A percentile compares a stretch with the other conserved stretches of the same genome.
phyloP scores from a whole-genome alignment of 441 rosid species.

The California macrophylla region DNA sequence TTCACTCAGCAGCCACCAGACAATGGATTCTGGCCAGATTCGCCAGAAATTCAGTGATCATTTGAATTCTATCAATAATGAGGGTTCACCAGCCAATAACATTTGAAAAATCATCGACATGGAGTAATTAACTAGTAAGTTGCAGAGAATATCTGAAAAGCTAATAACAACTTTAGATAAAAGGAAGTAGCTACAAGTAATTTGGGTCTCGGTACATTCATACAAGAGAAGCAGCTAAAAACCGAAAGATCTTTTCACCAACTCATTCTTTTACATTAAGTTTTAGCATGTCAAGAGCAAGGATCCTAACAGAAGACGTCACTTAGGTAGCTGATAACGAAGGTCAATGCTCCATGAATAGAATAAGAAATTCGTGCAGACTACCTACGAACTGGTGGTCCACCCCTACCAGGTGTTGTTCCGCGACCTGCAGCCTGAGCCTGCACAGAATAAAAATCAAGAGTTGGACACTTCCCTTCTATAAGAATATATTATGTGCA shows the following conservation, averaged over 20 bases:
- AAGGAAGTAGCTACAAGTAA: background rate
- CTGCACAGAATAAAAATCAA: constrained; percentile 26
- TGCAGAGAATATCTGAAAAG: too few species aligned
- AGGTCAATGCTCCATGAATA: constrained; percentile 3
- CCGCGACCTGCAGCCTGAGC: constrained; percentile 78
- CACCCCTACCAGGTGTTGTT: constrained; percentile 63
- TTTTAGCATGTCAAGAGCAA: constrained; percentile 7
- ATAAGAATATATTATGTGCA: constrained; percentile 6
- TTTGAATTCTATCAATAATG: too few species aligned
- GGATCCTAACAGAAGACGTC: constrained; percentile 8
- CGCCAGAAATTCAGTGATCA: too few species aligned
- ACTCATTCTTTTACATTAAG: background rate
- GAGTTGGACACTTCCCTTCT: constrained; percentile 2
- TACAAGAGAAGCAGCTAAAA: background rate
- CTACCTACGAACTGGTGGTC: constrained; percentile 69
- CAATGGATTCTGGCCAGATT: too few species aligned
- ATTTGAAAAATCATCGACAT: too few species aligned
- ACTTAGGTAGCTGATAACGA: constrained; percentile 11
- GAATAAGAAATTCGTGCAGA: background rate
- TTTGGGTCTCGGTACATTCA: background rate
- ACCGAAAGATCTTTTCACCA: background rate
- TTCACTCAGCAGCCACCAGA: too few species aligned
- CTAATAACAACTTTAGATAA: background rate
- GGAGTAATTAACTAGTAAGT: too few species aligned
- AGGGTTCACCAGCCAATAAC: too few species aligned